Conservation (phyloP, 2,329 filamentous ascomycete genomes). For the Mycocentrospora acerina region DNA sequence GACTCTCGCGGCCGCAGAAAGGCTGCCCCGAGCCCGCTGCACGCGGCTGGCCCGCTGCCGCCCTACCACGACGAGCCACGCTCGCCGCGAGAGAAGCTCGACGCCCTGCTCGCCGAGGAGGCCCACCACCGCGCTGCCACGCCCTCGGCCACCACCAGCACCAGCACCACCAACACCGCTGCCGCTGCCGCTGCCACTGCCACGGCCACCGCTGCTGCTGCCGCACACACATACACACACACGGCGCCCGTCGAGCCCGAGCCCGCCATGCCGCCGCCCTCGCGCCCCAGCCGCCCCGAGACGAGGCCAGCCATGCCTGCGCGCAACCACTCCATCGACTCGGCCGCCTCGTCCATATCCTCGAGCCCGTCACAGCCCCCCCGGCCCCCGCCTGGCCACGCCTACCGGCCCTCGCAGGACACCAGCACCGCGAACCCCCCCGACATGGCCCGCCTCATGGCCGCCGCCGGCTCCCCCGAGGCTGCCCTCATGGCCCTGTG, state of each 20-base stretch:
- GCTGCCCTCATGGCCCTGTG: constrained; percentile 84
- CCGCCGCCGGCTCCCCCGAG: constrained; percentile 84
- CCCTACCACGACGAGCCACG: constrained; percentile 36
- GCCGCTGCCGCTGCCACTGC: constrained; percentile 10
- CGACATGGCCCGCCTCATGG: constrained; percentile 78
- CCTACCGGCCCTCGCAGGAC: constrained; percentile 60
- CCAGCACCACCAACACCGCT: constrained; percentile 9
- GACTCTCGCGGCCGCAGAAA: constrained; percentile 24
- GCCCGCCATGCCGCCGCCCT: constrained; percentile 37
- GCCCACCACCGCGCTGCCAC: constrained; percentile 17
- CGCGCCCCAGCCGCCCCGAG: constrained; percentile 38
- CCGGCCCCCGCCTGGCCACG: constrained; percentile 60
- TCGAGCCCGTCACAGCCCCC: constrained; percentile 42
- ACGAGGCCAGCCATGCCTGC: constrained; percentile 45
- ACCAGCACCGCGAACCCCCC: constrained; percentile 56
- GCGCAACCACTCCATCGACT: constrained; percentile 88
- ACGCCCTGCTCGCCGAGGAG: constrained; percentile 41
- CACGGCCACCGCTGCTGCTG: constrained; percentile 22
- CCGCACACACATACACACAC: constrained; percentile 37
- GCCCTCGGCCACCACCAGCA: constrained; percentile 15
- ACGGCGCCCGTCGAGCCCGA: constrained; percentile 18
- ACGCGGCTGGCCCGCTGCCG: constrained; percentile 17
- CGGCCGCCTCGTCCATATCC: constrained; percentile 70
- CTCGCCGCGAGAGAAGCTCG: constrained; percentile 42
- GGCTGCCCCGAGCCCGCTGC: constrained; percentile 31